Conservation (phyloP, 2,329 filamentous ascomycete genomes). For the Fusarium nelsonii region DNA sequence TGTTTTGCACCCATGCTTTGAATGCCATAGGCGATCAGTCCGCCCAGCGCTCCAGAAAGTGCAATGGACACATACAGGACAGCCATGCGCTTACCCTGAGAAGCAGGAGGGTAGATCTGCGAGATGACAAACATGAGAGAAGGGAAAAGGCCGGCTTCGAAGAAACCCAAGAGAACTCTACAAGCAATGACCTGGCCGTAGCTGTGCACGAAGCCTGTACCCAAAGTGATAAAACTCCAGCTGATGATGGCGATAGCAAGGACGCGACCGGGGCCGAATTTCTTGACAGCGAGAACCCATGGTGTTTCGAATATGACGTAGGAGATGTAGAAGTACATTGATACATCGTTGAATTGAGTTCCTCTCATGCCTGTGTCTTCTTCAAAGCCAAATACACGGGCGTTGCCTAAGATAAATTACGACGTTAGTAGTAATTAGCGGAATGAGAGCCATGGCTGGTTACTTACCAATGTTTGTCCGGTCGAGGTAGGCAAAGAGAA, state of each 20-base stretch:
- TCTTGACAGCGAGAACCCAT: slow-evolving; percentile 51
- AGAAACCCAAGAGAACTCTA: slow-evolving; percentile 52
- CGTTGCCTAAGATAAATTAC: slow-evolving; percentile 47
- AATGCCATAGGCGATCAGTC: slow-evolving; percentile 48
- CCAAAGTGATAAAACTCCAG: slow-evolving; percentile 52
- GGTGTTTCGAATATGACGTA: slow-evolving; percentile 52
- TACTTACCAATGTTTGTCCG: slow-evolving; percentile 46
- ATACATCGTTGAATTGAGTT: slow-evolving; percentile 50
- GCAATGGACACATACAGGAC: slow-evolving; percentile 51
- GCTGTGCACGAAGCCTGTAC: slow-evolving; percentile 49
- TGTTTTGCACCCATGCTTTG: slow-evolving; percentile 59
- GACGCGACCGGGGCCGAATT: slow-evolving; percentile 45
- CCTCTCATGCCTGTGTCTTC: slow-evolving; percentile 49
- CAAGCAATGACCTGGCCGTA: slow-evolving; percentile 47
- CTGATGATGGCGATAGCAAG: slow-evolving; percentile 50
- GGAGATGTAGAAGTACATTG: slow-evolving; percentile 50
- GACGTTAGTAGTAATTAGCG: accelerated
- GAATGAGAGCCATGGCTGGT: not conserved
- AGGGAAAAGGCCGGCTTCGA: slow-evolving; percentile 53
- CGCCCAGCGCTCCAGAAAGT: slow-evolving; percentile 50
- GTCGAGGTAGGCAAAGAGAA: slow-evolving; percentile 47
- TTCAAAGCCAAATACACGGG: slow-evolving; percentile 51
- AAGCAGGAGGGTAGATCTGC: slow-evolving; percentile 9
- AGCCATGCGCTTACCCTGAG: slow-evolving; percentile 50
- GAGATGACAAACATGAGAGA: slow-evolving; percentile 42